Percentiles rank a stretch among this genome's conserved stretches.
Conservation (phyloP, 306 rosid species). For the Glycine tomentella region DNA sequence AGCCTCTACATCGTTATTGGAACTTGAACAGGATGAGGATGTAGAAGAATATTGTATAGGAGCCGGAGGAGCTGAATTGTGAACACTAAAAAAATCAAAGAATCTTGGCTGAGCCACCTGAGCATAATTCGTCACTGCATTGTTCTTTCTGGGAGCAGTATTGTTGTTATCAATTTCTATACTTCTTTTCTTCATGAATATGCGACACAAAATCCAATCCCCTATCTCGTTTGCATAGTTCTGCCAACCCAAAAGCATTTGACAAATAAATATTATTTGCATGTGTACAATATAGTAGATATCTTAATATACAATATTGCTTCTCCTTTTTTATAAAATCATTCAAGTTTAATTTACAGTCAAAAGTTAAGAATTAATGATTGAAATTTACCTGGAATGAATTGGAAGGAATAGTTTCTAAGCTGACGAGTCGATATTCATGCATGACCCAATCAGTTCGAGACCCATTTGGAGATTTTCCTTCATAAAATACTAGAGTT, state of each 20-base stretch:
- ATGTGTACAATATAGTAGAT: neutral
- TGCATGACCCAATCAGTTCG: slow-evolving; percentile 83
- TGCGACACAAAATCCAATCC: slow-evolving; percentile 78
- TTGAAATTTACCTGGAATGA: slow-evolving; percentile 38
- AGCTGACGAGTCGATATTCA: slow-evolving; percentile 67
- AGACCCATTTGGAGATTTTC: slow-evolving; percentile 59
- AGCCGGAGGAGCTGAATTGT: slow-evolving; percentile 21
- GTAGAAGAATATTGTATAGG: slow-evolving; percentile 44
- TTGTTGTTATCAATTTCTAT: slow-evolving; percentile 10
- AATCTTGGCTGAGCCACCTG: slow-evolving; percentile 50
- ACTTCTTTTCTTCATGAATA: slow-evolving; percentile 63
- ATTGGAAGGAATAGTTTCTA: slow-evolving; percentile 16
- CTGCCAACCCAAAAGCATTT: slow-evolving; percentile 45
- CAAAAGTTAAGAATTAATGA: no score
- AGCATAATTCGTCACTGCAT: neutral
- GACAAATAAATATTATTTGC: neutral
- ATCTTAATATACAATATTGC: neutral
- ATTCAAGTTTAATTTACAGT: no score
- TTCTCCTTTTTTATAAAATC: no score
- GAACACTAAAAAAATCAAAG: slow-evolving; percentile 51
- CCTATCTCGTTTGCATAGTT: slow-evolving; percentile 47
- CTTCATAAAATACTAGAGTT: slow-evolving; percentile 65
- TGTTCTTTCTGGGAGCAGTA: slow-evolving; percentile 25
- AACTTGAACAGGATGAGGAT: slow-evolving; percentile 67
- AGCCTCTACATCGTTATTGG: slow-evolving; percentile 47